Evolutionary conservation across 2,329 filamentous ascomycete species (phyloP), one percentile per base, ranked within the genome.

Genomic region (Biscogniauxia mediterranea): DNA sequence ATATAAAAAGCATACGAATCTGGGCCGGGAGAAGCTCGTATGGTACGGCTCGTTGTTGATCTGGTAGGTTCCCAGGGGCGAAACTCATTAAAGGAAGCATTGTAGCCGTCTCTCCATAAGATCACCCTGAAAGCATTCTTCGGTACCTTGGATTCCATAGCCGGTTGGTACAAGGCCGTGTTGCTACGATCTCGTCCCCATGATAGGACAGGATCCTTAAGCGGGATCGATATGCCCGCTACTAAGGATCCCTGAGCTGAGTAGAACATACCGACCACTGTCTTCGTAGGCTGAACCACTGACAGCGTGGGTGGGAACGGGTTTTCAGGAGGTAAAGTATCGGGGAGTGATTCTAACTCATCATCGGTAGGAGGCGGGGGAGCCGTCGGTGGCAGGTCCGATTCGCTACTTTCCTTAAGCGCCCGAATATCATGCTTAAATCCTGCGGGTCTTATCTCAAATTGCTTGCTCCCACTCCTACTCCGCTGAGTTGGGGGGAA

Each of bases 91-190:
- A 79, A 79, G 7, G 83, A 80, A 60, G 91, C 89, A 21, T 58
- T 66, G 61, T 89, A 88, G 11, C 85, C 85, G 0, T 87, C 83
- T 59, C 85, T 87, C 83, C 89, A 92, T 28, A 95, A 85, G 38
- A 92, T 81, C 46, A 97, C 79, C 69, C 91, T 89, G 68, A 97
- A 86, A 0, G 91, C 92, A 64, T 89, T 88, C 71, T 94, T 94
- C 1, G 93, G 92, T 42, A 98, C 86, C 17, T 88, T 88, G 1
- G 81, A 83, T 66, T 97, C 92, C 23, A 79, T 77, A 28, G 75
- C 78, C 54, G 88, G 79, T 0, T 83, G 76, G 69, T 93, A 91
- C 2, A 88, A 79, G 28, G 88, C 76, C 0, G 89, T 94, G 68
- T 92, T 93, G 20, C 83, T 80, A 0, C 77, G 79, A 0, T 85